Evolutionary conservation across 768 basidiomycete genomes (phyloP).

Genomic region (Serpula lacrymans): DNA sequence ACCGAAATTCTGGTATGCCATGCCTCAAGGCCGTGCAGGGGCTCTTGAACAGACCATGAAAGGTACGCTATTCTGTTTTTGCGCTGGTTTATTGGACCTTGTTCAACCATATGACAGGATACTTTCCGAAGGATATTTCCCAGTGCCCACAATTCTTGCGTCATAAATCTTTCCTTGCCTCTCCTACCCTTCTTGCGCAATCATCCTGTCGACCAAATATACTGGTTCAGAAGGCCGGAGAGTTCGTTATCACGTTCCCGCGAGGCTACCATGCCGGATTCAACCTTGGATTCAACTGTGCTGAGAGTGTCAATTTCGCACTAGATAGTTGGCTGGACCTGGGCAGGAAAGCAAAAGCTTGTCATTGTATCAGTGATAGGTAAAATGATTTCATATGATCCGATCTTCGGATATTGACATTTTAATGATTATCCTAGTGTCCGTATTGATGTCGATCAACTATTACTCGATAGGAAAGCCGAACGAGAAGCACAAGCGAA

Average conservation of each 20-base stretch:
- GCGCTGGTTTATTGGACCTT: neutral
- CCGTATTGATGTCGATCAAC: slow-evolving; percentile 87
- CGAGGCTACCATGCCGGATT: slow-evolving; percentile 96
- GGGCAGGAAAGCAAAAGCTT: slow-evolving; percentile 75
- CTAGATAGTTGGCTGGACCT: slow-evolving; percentile 91
- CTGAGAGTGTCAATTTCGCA: slow-evolving; percentile 96
- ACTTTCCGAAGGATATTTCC: slow-evolving; percentile 85
- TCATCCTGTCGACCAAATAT: slow-evolving; percentile 80
- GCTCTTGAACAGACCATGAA: slow-evolving; percentile 89
- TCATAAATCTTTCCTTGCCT: slow-evolving; percentile 94
- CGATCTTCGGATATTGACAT: neutral
- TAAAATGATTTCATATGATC: slow-evolving; percentile 21
- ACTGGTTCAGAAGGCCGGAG: slow-evolving; percentile 90
- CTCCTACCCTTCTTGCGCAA: slow-evolving; percentile 77
- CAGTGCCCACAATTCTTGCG: slow-evolving; percentile 91
- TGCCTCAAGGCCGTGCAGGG: slow-evolving; percentile 81
- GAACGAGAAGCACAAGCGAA: slow-evolving; percentile 28
- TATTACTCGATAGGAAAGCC: slow-evolving; percentile 63
- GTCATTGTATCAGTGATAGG: slow-evolving; percentile 75
- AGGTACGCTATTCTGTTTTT: slow-evolving; percentile 42
- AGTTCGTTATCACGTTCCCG: slow-evolving; percentile 95
- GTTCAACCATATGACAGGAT: slow-evolving; percentile 43
- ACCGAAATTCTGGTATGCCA: slow-evolving; percentile 95
- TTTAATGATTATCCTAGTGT: slow-evolving; percentile 52
- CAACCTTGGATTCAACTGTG: slow-evolving; percentile 94